These are phyloP conservation scores for Starmera amethionina DNA, from an alignment of 805 yeast species.

Conservation along the genomic window DNA sequence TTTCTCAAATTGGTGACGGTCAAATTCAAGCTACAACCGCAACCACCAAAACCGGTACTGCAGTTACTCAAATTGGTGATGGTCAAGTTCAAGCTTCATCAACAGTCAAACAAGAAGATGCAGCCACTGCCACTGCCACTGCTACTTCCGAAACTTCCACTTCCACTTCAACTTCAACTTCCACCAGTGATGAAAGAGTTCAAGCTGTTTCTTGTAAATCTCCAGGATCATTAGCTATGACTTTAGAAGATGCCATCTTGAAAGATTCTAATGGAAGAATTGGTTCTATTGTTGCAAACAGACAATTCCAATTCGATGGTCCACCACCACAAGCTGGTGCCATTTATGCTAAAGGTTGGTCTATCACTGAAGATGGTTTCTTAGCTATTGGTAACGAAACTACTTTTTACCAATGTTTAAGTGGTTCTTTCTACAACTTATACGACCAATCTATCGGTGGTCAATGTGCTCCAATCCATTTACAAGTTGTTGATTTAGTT, in stretches of 20 bases:
- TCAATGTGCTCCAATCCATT: slow-evolving; percentile 49
- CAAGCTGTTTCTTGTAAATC: slow-evolving; percentile 30
- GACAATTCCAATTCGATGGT: slow-evolving; percentile 74
- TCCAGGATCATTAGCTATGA: slow-evolving; percentile 39
- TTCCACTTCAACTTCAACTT: slow-evolving; percentile 15
- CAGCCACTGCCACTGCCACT: slow-evolving; percentile 8
- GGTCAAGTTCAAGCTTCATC: slow-evolving; percentile 37
- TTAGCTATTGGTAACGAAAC: slow-evolving; percentile 50
- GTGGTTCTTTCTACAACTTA: slow-evolving; percentile 64
- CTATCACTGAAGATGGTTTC: slow-evolving; percentile 34
- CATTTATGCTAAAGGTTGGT: slow-evolving; percentile 54
- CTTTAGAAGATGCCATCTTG: slow-evolving; percentile 37
- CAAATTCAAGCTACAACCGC: slow-evolving; percentile 16
- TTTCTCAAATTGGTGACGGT: slow-evolving; percentile 14
- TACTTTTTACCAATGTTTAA: slow-evolving; percentile 55
- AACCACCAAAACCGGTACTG: slow-evolving; percentile 20
- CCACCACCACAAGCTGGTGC: slow-evolving; percentile 71
- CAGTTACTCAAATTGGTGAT: slow-evolving; percentile 33
- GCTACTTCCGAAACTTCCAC: slow-evolving; percentile 17
- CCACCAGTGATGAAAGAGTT: slow-evolving; percentile 17
- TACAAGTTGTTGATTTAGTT: slow-evolving; percentile 43
- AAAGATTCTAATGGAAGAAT: slow-evolving; percentile 49
- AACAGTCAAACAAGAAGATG: no score
- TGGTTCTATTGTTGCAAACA: slow-evolving; percentile 65
- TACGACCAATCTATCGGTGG: slow-evolving; percentile 48